These are phyloP conservation scores for Linum trigynum DNA, from an alignment of 345 rosid species.

Conservation along the genomic window DNA sequence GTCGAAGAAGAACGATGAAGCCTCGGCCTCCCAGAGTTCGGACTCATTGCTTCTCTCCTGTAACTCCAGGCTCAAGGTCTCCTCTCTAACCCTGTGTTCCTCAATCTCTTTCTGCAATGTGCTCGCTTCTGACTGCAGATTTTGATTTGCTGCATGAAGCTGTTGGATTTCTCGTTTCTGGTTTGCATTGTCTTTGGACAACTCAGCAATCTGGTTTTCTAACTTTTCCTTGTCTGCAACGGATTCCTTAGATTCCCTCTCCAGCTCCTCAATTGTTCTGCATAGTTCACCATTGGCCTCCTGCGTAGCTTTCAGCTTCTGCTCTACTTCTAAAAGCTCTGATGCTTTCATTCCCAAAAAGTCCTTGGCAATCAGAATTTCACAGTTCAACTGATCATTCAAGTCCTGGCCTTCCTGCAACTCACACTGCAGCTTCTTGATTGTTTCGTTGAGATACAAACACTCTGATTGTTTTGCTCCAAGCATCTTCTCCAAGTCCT, in stretches of 20 bases:
- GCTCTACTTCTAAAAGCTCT: constrained; percentile 58
- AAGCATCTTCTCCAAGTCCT: constrained; percentile 38
- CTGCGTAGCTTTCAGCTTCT: constrained; percentile 55
- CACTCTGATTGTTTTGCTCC: constrained; percentile 39
- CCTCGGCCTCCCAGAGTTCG: constrained; percentile 89
- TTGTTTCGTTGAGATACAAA: constrained; percentile 31
- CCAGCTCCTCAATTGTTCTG: constrained; percentile 52
- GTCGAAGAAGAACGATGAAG: constrained; percentile 79
- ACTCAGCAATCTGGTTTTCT: constrained; percentile 37
- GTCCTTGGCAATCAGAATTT: constrained; percentile 39
- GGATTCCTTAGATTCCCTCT: constrained; percentile 46
- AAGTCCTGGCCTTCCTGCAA: constrained; percentile 44
- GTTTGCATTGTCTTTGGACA: constrained; percentile 28
- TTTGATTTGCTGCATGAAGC: constrained; percentile 42
- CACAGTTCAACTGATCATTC: constrained; percentile 47
- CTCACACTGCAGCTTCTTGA: constrained; percentile 45
- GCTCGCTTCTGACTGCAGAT: constrained; percentile 41
- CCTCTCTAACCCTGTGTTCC: constrained; percentile 45
- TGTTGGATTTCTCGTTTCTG: constrained; percentile 38
- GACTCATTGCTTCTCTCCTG: constrained; percentile 68
- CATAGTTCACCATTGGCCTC: constrained; percentile 43
- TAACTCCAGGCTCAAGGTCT: constrained; percentile 61
- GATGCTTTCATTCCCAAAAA: constrained; percentile 43
- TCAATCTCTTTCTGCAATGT: constrained; percentile 36
- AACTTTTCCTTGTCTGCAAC: constrained; percentile 25